Evolutionary conservation across 202 grass and related monocot genomes (phyloP).

Genomic region (Elaeis oleifera): DNA sequence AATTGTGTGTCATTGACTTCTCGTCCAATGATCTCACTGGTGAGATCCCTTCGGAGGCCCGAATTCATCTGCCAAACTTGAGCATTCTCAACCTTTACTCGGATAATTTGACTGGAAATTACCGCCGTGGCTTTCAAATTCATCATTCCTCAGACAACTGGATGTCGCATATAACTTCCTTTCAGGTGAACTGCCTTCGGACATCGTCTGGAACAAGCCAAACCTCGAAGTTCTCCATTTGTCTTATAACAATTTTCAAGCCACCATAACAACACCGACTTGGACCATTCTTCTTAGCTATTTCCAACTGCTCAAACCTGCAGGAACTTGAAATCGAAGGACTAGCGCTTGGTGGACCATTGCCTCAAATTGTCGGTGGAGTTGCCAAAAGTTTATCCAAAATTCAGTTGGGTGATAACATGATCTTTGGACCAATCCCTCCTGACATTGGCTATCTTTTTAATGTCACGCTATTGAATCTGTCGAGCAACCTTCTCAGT

Average conservation of each 20-base stretch:
- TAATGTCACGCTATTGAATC: conserved; percentile 60
- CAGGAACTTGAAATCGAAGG: conserved; percentile 43
- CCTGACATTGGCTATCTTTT: conserved; percentile 40
- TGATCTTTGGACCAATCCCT: conserved; percentile 60
- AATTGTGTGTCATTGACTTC: conserved; percentile 24
- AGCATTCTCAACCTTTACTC: conserved; percentile 41
- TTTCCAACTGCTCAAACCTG: conserved; percentile 43
- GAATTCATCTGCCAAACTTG: neutral
- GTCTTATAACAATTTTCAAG: conserved; percentile 40
- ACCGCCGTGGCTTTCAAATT: conserved; percentile 67
- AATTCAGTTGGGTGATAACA: conserved; percentile 52
- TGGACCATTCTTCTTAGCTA: conserved; percentile 57
- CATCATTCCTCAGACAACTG: neutral
- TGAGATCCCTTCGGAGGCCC: conserved; percentile 27
- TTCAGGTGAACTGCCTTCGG: conserved; percentile 39
- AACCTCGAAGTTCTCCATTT: conserved; percentile 39
- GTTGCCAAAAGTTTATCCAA: conserved; percentile 18
- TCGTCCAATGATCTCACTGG: conserved; percentile 37
- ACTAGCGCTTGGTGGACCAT: conserved; percentile 35
- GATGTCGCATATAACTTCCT: conserved; percentile 64
- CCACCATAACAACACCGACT: conserved; percentile 50
- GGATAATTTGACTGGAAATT: conserved; percentile 42
- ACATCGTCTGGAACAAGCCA: conserved; percentile 25
- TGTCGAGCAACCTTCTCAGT: conserved; percentile 58
- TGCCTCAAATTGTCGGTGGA: conserved; percentile 29